A percentile compares a stretch with the other conserved stretches of the same genome.
These are phyloP conservation scores for Gloeophyllum trabeum DNA, from an alignment of 768 basidiomycete genomes.

Conservation along the genomic window DNA sequence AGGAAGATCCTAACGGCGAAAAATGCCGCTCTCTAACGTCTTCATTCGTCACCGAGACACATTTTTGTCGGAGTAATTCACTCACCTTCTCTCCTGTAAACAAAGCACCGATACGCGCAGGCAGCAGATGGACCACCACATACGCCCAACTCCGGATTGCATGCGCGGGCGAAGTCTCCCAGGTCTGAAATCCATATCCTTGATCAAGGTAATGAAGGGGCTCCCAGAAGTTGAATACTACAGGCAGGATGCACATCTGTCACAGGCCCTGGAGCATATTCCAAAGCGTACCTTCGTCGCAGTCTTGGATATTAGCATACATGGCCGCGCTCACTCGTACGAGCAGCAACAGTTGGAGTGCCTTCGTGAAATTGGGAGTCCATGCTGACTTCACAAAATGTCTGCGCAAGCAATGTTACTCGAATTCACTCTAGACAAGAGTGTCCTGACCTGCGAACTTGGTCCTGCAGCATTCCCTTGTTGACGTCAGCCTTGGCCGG, in stretches of 20 bases:
- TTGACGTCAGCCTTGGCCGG: no score
- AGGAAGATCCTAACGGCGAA: conserved; percentile 80
- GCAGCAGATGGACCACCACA: conserved; percentile 68
- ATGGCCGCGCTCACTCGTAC: conserved; percentile 78
- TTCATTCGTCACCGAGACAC: background rate
- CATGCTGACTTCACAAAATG: conserved; percentile 70
- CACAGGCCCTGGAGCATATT: background rate
- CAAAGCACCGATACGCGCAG: conserved; percentile 42
- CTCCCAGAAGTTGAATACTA: conserved; percentile 99
- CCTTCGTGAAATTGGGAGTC: conserved; percentile 76
- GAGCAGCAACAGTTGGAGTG: conserved; percentile 74
- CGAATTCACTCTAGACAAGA: background rate
- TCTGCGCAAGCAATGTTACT: conserved; percentile 15
- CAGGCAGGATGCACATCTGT: background rate
- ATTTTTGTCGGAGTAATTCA: background rate
- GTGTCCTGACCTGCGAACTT: conserved; percentile 49
- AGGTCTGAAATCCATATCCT: conserved; percentile 92
- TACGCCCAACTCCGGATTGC: conserved; percentile 96
- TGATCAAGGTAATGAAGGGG: conserved; percentile 86
- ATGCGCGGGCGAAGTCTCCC: conserved; percentile 88
- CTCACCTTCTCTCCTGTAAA: conserved; percentile 66
- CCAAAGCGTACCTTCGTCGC: conserved; percentile 78
- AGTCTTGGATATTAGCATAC: conserved; percentile 92
- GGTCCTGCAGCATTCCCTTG: conserved; percentile 68
- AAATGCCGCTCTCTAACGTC: conserved; percentile 67